Evolutionary conservation across 2,329 filamentous ascomycete genomes (phyloP).

Genomic region (Exophiala aquamarina): DNA sequence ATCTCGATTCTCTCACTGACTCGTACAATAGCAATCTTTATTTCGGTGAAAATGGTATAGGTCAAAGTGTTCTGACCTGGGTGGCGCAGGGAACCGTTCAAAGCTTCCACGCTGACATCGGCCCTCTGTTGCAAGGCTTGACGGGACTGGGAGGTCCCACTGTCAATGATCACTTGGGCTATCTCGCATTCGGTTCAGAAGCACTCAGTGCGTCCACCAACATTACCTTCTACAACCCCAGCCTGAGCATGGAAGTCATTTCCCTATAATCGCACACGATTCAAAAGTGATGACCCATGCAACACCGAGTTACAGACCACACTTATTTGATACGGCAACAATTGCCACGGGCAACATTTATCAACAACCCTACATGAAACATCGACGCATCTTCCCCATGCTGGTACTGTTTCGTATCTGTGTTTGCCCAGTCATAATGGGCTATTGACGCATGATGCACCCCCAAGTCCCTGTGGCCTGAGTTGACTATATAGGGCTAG

Average conservation of each 20-base stretch:
- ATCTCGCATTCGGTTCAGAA: constrained; percentile 55
- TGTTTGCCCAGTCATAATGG: too few species aligned
- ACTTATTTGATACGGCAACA: too few species aligned
- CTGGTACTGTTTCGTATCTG: too few species aligned
- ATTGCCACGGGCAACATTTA: too few species aligned
- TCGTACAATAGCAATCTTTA: constrained; percentile 37
- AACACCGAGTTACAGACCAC: too few species aligned
- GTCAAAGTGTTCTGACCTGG: constrained; percentile 55
- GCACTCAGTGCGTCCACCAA: constrained; percentile 44
- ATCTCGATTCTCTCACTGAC: not conserved
- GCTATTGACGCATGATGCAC: too few species aligned
- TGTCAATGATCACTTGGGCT: constrained; percentile 49
- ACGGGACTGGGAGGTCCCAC: constrained; percentile 39
- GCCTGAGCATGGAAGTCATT: constrained; percentile 33
- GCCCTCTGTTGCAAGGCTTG: constrained; percentile 43
- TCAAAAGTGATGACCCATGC: too few species aligned
- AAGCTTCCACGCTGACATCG: constrained; percentile 50
- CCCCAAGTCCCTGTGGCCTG: too few species aligned
- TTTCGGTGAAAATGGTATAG: constrained; percentile 39
- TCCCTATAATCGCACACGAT: too few species aligned
- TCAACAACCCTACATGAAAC: too few species aligned
- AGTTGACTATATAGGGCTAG: too few species aligned
- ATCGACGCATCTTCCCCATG: too few species aligned
- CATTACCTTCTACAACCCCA: constrained; percentile 51
- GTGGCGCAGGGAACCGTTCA: constrained; percentile 37